phyloP scores from a whole-genome alignment of 345 rosid genomes.

The Acer saccharum region DNA sequence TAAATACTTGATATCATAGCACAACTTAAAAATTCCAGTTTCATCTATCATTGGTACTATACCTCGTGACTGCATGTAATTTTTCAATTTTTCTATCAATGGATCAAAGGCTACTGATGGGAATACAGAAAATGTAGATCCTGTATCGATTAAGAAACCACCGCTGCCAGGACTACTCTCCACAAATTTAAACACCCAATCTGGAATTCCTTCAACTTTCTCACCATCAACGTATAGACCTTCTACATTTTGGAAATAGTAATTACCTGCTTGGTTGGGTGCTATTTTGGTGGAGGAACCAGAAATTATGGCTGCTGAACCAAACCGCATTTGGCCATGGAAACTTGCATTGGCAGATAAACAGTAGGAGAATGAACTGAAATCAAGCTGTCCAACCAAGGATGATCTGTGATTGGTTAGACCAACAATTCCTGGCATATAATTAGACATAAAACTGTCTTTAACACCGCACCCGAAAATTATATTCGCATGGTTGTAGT shows the following conservation, averaged over 20 bases:
- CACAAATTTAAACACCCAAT: too few species aligned
- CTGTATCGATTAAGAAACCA: conserved; percentile 12
- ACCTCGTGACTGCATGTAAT: not conserved
- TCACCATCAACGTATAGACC: conserved; percentile 1
- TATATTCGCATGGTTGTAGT: not conserved
- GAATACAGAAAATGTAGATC: not conserved
- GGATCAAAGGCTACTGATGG: not conserved
- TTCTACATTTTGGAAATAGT: not conserved
- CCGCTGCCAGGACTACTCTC: not conserved
- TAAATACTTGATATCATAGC: too few species aligned
- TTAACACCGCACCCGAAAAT: conserved; percentile 23
- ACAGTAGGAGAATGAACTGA: not conserved
- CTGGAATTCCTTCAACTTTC: too few species aligned
- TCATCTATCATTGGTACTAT: too few species aligned
- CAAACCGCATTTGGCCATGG: not conserved
- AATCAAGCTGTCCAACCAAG: conserved; percentile 4
- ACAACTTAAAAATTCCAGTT: too few species aligned
- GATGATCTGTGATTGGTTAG: not conserved
- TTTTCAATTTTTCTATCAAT: not conserved
- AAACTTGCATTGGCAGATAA: not conserved
- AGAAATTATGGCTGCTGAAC: not conserved
- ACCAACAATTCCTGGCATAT: conserved; percentile 7
- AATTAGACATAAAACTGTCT: not conserved
- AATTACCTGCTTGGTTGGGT: too few species aligned
- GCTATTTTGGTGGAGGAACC: not conserved